These are phyloP conservation scores for Colletotrichum theobromicola DNA, from an alignment of 2,329 filamentous ascomycete genomes.

Conservation along the genomic window DNA sequence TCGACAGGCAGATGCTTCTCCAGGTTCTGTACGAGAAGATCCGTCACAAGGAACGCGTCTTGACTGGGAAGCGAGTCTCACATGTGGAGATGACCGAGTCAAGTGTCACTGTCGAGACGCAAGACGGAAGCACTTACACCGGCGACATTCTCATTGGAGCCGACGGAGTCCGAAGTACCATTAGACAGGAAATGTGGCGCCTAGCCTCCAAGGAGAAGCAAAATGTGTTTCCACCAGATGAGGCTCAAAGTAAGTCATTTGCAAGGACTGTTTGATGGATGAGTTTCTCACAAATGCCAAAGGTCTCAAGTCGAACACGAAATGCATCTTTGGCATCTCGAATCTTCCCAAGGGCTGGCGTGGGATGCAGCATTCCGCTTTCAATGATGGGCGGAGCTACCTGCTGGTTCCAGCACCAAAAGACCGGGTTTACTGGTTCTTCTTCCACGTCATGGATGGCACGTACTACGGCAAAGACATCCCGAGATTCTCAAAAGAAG, in stretches of 20 bases:
- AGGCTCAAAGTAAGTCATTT: conserved; percentile 9
- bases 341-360: conserved; percentile 16
- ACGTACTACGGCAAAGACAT: conserved; percentile 32
- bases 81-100: neutral
- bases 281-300: neutral
- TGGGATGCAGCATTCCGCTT: neutral
- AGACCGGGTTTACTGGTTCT: conserved; percentile 38
- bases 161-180: conserved; percentile 43
- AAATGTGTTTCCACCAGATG: neutral
- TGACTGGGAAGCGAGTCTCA: conserved; percentile 8
- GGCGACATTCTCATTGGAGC: conserved; percentile 43
- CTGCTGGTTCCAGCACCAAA: conserved; percentile 19
- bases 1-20: conserved; percentile 39
- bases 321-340: conserved; percentile 44
- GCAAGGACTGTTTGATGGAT: too few species aligned
- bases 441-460: conserved; percentile 32
- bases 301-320: neutral
- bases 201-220: neutral
- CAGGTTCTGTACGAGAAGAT: conserved; percentile 37
- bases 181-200: conserved; percentile 34
- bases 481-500: conserved; percentile 34
- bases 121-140: conserved; percentile 29
- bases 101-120: conserved; percentile 30
- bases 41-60: conserved; percentile 27
- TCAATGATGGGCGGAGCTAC: neutral